Conservation (phyloP, 83 land plant genomes). For the Thuja plicata region DNA sequence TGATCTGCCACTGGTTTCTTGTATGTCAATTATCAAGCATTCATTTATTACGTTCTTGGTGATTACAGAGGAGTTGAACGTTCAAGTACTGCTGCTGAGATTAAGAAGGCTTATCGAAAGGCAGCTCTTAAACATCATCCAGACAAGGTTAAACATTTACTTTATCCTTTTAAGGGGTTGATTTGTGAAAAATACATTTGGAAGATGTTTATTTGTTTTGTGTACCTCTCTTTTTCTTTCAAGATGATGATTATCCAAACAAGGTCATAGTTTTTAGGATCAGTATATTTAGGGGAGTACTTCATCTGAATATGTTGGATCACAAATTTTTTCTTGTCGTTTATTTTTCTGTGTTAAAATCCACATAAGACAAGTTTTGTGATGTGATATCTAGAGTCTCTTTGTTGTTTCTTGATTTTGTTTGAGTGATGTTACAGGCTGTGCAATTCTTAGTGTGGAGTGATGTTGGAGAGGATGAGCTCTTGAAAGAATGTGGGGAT, state of each 20-base stretch:
- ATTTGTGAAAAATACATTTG: neutral
- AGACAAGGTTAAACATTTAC: constrained; percentile 54
- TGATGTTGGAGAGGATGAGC: constrained; percentile 56
- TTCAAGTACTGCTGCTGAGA: constrained; percentile 49
- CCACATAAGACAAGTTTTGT: neutral
- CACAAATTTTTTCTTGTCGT: neutral
- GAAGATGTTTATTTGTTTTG: neutral
- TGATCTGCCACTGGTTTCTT: neutral
- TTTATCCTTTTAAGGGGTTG: constrained; percentile 2
- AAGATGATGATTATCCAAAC: neutral
- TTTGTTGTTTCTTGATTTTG: neutral
- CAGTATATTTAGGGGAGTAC: neutral
- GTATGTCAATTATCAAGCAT: neutral
- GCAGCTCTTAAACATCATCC: constrained; percentile 88
- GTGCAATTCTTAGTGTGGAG: constrained; percentile 54
- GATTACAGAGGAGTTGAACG: constrained; percentile 68
- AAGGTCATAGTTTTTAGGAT: constrained; percentile 1
- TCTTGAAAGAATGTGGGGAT: constrained; percentile 50
- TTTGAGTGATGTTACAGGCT: constrained; percentile 38
- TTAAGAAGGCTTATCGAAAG: constrained; percentile 75
- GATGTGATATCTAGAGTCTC: neutral
- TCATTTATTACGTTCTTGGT: neutral
- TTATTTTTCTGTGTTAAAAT: neutral
- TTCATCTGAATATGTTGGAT: constrained; percentile 1
- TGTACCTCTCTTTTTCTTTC: neutral